phyloP scores from a whole-genome alignment of 306 rosid species.

The Hippophae rhamnoides region DNA sequence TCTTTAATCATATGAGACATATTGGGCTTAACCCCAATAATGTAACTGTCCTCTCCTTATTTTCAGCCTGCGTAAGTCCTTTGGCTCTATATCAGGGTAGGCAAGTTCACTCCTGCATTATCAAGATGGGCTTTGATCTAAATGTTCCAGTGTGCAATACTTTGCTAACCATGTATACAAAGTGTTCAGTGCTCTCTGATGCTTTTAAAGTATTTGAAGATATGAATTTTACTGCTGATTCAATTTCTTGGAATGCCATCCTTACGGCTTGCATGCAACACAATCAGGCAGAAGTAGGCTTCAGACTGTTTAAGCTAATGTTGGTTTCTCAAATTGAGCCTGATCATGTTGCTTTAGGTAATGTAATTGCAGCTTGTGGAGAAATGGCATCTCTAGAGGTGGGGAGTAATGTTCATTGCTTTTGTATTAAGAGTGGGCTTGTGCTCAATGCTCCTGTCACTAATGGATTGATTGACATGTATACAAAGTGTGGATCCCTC shows the following conservation, averaged over 20 bases:
- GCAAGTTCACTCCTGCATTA: slow-evolving; percentile 52
- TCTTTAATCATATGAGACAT: slow-evolving; percentile 46
- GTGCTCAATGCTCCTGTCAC: slow-evolving; percentile 37
- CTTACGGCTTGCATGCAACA: slow-evolving; percentile 55
- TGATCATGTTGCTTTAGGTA: slow-evolving; percentile 47
- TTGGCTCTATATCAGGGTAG: slow-evolving; percentile 46
- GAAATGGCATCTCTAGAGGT: slow-evolving; percentile 49
- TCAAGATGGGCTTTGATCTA: slow-evolving; percentile 37
- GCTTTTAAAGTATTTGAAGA: slow-evolving; percentile 43
- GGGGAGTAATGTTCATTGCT: slow-evolving; percentile 66
- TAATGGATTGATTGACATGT: slow-evolving; percentile 74
- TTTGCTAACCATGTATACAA: slow-evolving; percentile 58
- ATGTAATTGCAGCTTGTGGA: slow-evolving; percentile 52
- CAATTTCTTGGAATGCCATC: slow-evolving; percentile 71
- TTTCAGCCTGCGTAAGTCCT: slow-evolving; percentile 49
- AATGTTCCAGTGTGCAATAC: slow-evolving; percentile 41
- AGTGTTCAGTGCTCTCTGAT: slow-evolving; percentile 48
- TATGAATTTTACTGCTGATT: slow-evolving; percentile 30
- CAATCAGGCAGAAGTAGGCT: slow-evolving; percentile 46
- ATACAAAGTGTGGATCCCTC: slow-evolving; percentile 68
- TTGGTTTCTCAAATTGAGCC: slow-evolving; percentile 38
- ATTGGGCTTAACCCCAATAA: slow-evolving; percentile 39
- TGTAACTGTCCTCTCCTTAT: slow-evolving; percentile 49
- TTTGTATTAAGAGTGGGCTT: slow-evolving; percentile 49
- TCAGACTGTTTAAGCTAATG: slow-evolving; percentile 45